Base-by-base conservation (phyloP, 2,329 filamentous ascomycete species). In the Epichloe elymi region DNA sequence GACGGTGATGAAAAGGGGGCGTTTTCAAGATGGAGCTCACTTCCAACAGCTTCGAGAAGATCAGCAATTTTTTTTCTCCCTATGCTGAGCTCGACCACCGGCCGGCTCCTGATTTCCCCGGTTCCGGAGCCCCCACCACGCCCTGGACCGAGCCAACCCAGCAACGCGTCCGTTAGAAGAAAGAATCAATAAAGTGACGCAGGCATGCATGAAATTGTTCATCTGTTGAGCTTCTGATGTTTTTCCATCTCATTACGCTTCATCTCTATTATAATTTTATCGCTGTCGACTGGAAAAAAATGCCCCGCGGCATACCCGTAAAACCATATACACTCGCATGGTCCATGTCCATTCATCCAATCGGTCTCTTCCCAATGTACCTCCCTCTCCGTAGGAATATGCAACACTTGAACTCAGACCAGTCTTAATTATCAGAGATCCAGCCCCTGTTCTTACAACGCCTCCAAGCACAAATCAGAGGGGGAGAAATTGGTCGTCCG, bases 31-130 rank as follows among this genome's bases (percentile, higher is more conserved):
- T 64, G 65, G 65, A 63, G 58, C 63, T 66, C 56, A 61, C 56
- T 67, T 67, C 67, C 53, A 69, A 68, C 58, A 67, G 64, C 67
- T 69, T 69, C 66, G 64, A 69, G 64, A 68, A 66, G 58, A 58
- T 54, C 58, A 59, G 60, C 62, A 67, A 67, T 66, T 67, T 68
- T 67, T 67, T 68, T 61, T 43, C 49, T 37, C 17, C 37, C 33
- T 30, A 38, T 30, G 20, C 17, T 56, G 54, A 55, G 52, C 57
- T 57, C 15, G 33, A 47, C 46, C 41, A 39, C 52, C 42, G 20
- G 14, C 55, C 62, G 63, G 64, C 58, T 51, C 53, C 55, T 56
- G 59, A 61, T 64, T 66, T 66, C 58, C 58, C 63, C 62, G 63
- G 56, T 64, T 64, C 63, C 64, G 64, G 57, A 23, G 30, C 12